Evolutionary conservation across 352 stramenopile species (phyloP).

Genomic region (Phytophthora meadii): DNA sequence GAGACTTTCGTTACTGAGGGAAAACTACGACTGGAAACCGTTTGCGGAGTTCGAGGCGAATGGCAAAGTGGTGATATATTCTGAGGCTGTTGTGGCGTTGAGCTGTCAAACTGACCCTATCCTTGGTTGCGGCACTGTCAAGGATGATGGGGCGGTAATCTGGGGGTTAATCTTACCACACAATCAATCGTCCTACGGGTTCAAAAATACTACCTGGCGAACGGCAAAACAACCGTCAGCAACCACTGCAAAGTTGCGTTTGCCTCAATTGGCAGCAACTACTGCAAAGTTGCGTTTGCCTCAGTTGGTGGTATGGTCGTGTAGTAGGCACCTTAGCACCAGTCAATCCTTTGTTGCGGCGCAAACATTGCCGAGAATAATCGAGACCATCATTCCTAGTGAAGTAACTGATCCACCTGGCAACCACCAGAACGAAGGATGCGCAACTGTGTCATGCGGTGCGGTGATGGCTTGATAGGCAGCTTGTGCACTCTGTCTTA

Average conservation of each 20-base stretch:
- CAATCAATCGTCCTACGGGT: constrained; percentile 19
- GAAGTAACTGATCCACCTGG: not conserved
- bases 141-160: not conserved
- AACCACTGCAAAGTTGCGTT: no score
- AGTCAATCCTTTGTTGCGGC: no score
- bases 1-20: constrained; percentile 3
- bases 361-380: not conserved
- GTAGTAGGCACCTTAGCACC: no score
- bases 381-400: constrained; percentile 19
- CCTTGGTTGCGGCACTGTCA: constrained; percentile 20
- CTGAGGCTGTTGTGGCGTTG: constrained; percentile 12
- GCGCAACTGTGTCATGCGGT: constrained; percentile 18
- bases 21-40: constrained; percentile 11
- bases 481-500: not conserved
- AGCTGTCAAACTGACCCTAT: constrained; percentile 1
- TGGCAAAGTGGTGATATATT: constrained; percentile 25
- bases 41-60: constrained; percentile 1
- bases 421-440: constrained; percentile 8
- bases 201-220: constrained; percentile 8
- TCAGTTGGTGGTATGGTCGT: no score
- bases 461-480: not conserved
- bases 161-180: constrained; percentile 18
- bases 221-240: no score
- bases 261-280: no score
- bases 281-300: no score